phyloP scores from a whole-genome alignment of 1,139 yeast genomes.

The Candida tropicalis region DNA sequence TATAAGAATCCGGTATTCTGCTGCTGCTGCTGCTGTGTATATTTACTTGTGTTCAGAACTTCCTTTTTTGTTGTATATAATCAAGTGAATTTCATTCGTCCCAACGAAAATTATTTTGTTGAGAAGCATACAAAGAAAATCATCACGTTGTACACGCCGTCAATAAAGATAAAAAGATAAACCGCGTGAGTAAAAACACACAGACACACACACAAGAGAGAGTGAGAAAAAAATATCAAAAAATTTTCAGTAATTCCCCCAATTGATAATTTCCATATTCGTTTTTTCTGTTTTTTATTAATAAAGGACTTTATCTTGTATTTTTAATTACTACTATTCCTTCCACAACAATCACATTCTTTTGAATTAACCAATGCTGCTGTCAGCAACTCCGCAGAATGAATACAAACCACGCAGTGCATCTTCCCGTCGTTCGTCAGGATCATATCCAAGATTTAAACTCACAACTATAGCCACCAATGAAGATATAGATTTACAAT shows the following conservation, averaged over 20 bases:
- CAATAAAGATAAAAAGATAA: neutral
- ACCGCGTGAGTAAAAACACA: neutral
- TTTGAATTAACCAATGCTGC: neutral
- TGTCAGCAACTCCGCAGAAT: neutral
- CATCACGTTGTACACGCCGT: too few relatives aligned
- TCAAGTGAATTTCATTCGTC: neutral
- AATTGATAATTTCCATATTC: neutral
- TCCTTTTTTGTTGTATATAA: too few relatives aligned
- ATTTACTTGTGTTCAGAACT: too few relatives aligned
- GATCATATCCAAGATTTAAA: constrained; percentile 8
- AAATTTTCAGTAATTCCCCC: neutral
- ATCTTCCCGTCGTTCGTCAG: constrained; percentile 2
- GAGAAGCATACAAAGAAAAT: neutral
- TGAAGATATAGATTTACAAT: constrained; percentile 28
- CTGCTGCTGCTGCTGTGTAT: too few relatives aligned
- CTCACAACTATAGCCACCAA: constrained; percentile 14
- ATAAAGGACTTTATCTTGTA: neutral
- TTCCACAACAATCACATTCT: neutral
- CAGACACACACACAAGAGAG: too few relatives aligned
- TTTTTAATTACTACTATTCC: neutral
- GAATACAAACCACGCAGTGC: constrained; percentile 1
- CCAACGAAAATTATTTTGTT: constrained; percentile 1
- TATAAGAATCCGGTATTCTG: too few relatives aligned
- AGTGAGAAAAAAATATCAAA: neutral
- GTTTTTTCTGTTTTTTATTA: neutral